Conservation (phyloP, 192 early-diverging fungal genomes). For the Mortierella alpina region DNA sequence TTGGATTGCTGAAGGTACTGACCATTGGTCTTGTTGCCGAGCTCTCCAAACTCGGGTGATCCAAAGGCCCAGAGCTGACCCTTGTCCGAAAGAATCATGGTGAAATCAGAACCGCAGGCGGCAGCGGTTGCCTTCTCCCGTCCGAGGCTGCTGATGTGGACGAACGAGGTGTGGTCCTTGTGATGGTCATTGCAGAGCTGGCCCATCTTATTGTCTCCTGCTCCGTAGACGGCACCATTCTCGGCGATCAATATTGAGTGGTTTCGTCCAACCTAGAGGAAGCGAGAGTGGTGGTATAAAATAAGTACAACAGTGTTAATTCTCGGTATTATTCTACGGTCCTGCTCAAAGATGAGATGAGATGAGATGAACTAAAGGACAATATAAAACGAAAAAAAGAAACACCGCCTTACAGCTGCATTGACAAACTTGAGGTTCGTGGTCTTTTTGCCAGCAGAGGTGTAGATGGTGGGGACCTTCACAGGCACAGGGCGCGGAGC, state of each 20-base stretch:
- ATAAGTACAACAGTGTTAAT: not conserved
- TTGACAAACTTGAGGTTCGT: constrained; percentile 53
- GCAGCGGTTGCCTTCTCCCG: constrained; percentile 53
- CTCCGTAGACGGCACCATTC: constrained; percentile 57
- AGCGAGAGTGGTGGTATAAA: not conserved
- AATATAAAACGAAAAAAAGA: not conserved
- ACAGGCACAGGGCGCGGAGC: constrained; percentile 41
- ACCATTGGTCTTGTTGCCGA: constrained; percentile 60
- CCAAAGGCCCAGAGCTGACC: constrained; percentile 61
- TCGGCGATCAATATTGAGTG: constrained; percentile 59
- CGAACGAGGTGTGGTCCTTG: constrained; percentile 46
- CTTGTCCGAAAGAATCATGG: constrained; percentile 57
- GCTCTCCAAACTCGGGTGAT: constrained; percentile 63
- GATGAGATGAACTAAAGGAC: too few species aligned
- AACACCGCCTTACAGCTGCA: constrained; percentile 43
- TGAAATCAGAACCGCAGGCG: constrained; percentile 62
- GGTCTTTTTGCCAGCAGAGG: constrained; percentile 35
- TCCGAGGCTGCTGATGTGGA: constrained; percentile 43
- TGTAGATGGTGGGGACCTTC: constrained; percentile 52
- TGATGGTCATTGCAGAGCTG: constrained; percentile 54
- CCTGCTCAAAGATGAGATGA: not conserved
- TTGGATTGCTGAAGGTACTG: constrained; percentile 59
- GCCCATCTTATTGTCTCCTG: constrained; percentile 61
- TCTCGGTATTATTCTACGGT: not conserved
- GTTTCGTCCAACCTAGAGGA: constrained; percentile 51